Evolutionary conservation across 768 basidiomycete species (phyloP), one percentile per base, ranked within the genome.

Genomic region (Russula griseocarnosa): DNA sequence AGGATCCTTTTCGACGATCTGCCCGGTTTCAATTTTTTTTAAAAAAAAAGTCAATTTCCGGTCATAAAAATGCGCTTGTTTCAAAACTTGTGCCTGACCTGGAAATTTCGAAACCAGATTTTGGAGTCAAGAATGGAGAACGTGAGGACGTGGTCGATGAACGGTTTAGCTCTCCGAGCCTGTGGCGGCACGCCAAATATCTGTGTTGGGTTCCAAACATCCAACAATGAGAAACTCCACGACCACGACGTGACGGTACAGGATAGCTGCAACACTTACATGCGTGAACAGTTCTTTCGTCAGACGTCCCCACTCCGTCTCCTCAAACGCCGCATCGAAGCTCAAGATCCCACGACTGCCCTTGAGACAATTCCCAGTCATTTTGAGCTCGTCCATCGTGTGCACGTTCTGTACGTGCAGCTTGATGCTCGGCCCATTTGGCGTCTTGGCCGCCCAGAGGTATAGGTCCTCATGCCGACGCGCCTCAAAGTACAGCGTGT

Each of bases 101-200:
- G 97, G 79, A 90, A 99, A 76, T 98, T 98, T 68, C 97, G 86
- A 81, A 98, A 98, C 97, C 97, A 99, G 68, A 98, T 93, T 74
- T 97, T 98, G 71, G 83, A 82, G 79, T 99, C 97, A 34, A 96
- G 82, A 60, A 98, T 81, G 38, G 96, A 97, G 76, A 99, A 98
- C 44, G 94, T 94, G 67, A 98, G 82, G 73, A 99, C 86, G 72
- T 98, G 97, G 77, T 99, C 97, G 71, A 99, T 85, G 77, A 99
- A 99, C 2, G 97, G 97, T 74, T 99, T 99, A 20, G 93, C 84
- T 71, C 85, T 87, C 67, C 96, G 82, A 9, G 97, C 88, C n/a
- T 85, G 83, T 30, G 92, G 86, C 22, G 97, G 96, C 2, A 98
- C 94, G 47, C 92, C 90, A 72, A 99, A 99, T 67, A 94, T 93